Evolutionary conservation across 1,284 basidiomycete genomes (phyloP), one percentile per base, ranked within the genome.

Genomic region (Exsudoporus floridanus): DNA sequence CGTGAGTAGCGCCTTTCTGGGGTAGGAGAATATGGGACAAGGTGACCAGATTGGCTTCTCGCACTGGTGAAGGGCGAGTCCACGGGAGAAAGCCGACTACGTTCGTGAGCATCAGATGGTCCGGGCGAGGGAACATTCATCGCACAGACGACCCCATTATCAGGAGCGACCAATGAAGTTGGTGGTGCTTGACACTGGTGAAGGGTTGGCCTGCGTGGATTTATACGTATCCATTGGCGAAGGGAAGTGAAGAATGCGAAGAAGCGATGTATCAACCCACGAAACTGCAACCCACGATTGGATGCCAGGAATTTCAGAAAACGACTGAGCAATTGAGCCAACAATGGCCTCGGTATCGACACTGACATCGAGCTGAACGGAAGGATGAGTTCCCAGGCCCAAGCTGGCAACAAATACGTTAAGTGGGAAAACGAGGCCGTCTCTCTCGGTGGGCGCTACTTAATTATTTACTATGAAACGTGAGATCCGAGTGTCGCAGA

Each of bases 21-120:
- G 33, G 27, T 5, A 14, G 55, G 59, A 16, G 65, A 43, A 34
- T 43, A 36, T 18, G 61, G 59, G 4, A 28, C 4, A 21, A 70
- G 64, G 21, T 67, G 64, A 28, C 63, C 65, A 38, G 64, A 65
- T 14, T 50, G 52, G 12, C 67, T 62, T 42, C 63, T 63, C 35
- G 43, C 35, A 45, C 14, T 56, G 13, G 30, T 54, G 6, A 61
- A 69, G 18, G 57, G 59, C n/a, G 38, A 48, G 28, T 66, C 64
- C 13, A 44, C 43, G 0, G 53, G 50, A 34, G 67, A 62, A 44
- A 38, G 37, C 4, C 31, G 42, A 25, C 27, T 30, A 30, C 13
- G 23, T 36, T 48, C 54, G 4, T 50, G 13, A n/a, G 23, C 13
- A 27, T 57, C 42, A 28, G 50, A 47, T 4, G 23, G 37, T 14